Percentiles rank a stretch among this genome's conserved stretches.
phyloP scores from a whole-genome alignment of 2,329 filamentous ascomycete species.

The Alternaria consortialis region DNA sequence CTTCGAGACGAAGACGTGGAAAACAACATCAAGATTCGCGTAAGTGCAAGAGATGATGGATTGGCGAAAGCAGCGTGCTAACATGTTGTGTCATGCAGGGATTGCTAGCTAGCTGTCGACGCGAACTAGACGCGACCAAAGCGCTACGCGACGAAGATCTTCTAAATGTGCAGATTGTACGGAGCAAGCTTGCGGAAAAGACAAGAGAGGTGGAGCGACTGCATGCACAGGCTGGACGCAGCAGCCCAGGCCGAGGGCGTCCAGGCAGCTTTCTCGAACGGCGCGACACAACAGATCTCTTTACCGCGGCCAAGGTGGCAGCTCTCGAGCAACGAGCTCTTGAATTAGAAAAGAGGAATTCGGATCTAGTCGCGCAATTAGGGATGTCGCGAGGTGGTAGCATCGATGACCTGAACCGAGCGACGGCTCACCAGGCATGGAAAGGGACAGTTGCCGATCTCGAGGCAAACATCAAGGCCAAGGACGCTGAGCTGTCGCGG shows the following conservation, averaged over 20 bases:
- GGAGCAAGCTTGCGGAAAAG: conserved; percentile 53
- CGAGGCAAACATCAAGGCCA: conserved; percentile 41
- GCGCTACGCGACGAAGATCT: conserved; percentile 55
- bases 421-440: conserved; percentile 50
- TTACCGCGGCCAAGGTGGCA: conserved; percentile 53
- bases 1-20: conserved; percentile 55
- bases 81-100: conserved; percentile 22
- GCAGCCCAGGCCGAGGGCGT: conserved; percentile 38
- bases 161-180: conserved; percentile 51
- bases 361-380: conserved; percentile 46
- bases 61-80: not conserved
- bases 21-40: conserved; percentile 55
- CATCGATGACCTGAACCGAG: conserved; percentile 46
- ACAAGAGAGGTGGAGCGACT: conserved; percentile 48
- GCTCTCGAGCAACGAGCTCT: conserved; percentile 55
- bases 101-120: conserved; percentile 51
- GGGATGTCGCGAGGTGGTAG: conserved; percentile 36
- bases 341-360: conserved; percentile 54
- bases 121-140: conserved; percentile 51
- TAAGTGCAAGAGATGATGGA: conserved; percentile 10
- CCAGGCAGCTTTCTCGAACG: conserved; percentile 47
- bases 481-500: conserved; percentile 41
- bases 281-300: conserved; percentile 51
- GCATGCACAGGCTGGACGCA: conserved; percentile 32
- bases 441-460: conserved; percentile 43